Conservation (phyloP, 495 filamentous ascomycete species). For the Cenococcum geophilum region DNA sequence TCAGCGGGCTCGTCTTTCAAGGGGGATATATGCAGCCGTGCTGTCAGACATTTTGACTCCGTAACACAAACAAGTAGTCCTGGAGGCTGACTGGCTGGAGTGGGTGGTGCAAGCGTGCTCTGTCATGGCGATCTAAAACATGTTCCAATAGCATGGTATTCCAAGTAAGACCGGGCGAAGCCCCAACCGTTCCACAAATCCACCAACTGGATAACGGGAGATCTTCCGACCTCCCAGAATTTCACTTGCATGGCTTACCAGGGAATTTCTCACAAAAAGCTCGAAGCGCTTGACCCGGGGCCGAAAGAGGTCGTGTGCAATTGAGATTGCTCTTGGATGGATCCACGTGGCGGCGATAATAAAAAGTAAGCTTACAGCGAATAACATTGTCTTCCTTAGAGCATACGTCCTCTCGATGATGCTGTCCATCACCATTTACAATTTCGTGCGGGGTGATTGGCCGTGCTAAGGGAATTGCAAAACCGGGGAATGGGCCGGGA, state of each 20-base stretch:
- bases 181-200: background rate
- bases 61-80: background rate
- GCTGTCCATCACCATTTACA: slow-evolving; percentile 3
- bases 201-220: background rate
- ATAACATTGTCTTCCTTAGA: background rate
- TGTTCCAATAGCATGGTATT: background rate
- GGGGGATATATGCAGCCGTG: background rate
- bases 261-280: background rate
- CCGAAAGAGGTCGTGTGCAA: background rate
- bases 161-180: background rate
- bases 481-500: background rate
- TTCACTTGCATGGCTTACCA: background rate
- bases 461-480: background rate
- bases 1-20: background rate
- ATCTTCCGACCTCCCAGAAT: background rate
- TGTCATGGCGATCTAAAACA: background rate
- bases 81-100: slow-evolving; percentile 2
- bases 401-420: background rate
- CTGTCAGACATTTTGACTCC: background rate
- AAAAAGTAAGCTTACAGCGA: slow-evolving; percentile 1
- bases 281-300: background rate
- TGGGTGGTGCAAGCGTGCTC: background rate
- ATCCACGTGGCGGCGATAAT: slow-evolving; percentile 18
- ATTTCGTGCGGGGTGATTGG: slow-evolving; percentile 6
- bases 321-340: slow-evolving; percentile 4